These are phyloP conservation scores for Staphylotrichum tortipilum DNA, from an alignment of 495 filamentous ascomycete species.

Conservation along the genomic window DNA sequence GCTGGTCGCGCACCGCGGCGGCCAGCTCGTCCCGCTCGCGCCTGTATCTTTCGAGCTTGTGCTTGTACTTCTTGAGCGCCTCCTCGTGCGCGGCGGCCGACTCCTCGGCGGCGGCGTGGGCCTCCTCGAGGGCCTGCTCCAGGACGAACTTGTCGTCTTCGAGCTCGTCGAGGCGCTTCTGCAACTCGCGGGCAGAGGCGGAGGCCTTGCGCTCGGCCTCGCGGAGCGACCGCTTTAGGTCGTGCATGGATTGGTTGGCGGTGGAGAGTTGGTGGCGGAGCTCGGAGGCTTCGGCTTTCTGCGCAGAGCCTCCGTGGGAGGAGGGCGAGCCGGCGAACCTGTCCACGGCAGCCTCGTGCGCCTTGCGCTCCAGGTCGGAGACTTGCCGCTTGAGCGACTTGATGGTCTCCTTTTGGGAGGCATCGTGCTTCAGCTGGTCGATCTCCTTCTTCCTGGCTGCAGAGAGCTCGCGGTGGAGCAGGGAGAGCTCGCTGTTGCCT, in stretches of 20 bases:
- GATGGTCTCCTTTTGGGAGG: constrained; percentile 47
- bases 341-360: constrained; percentile 36
- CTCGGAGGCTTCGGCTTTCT: constrained; percentile 54
- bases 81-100: constrained; percentile 78
- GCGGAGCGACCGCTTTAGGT: constrained; percentile 41
- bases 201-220: constrained; percentile 64
- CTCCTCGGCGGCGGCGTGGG: constrained; percentile 63
- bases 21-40: constrained; percentile 28
- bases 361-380: constrained; percentile 39
- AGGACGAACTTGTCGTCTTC: constrained; percentile 85
- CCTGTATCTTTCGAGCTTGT: constrained; percentile 41
- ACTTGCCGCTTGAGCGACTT: constrained; percentile 42
- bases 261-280: constrained; percentile 55
- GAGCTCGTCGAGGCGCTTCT: constrained; percentile 75
- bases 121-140: constrained; percentile 69
- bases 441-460: constrained; percentile 56
- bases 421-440: constrained; percentile 54
- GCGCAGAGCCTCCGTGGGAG: constrained; percentile 37
- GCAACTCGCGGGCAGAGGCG: constrained; percentile 71
- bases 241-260: constrained; percentile 50
- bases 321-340: constrained; percentile 27
- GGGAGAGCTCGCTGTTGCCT: constrained; percentile 47
- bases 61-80: constrained; percentile 48
- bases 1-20: constrained; percentile 21
- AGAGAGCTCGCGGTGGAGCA: constrained; percentile 52